Evolutionary conservation across 164 flowering plant genomes (phyloP), one percentile per base, ranked within the genome.

Genomic region (Berberis vulgaris): DNA sequence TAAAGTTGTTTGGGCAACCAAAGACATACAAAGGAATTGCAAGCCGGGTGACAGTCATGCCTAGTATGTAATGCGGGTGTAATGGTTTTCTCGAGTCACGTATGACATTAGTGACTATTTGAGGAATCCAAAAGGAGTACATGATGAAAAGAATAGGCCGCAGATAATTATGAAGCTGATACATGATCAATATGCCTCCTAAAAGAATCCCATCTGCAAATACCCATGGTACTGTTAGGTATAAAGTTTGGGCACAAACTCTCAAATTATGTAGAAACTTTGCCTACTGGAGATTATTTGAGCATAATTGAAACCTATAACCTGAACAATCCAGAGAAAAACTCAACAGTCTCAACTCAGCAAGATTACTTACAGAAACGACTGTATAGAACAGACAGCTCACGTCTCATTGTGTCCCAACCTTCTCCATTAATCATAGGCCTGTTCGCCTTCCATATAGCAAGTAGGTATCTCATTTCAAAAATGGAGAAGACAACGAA

Each of bases 371-470:
- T 76, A 94, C 99, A 94, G 83, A 94, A 94, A 73, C 97, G 96
- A 68, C 97, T 86, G 65, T 94, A 94, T 12, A 94, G 85, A 78
- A 84, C 89, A 45, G 99, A 91, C 26, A 94, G 86, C 65, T 91
- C 99, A 8, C 97, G 95, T 78, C 99, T 86, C 99, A 94, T 89
- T 62, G 87, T 82, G 65, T 94, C 97, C 99, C 97, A 91, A 56
- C 94, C 90, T 68, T 94, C 99, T 65, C 96, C 96, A 67, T 70
- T 84, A 72, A 76, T 84, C 74, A 74, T 64, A 49, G 97, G 91
- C 65, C 99, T 84, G 71, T 83, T 87, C 54, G 99, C 99, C 73
- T 94, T 94, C 99, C 99, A 94, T 76, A 94, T 91, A 5, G 96
- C 95, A 68, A 94, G 92, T 65, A 94, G 97, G 81, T 91, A 94